Conservation (phyloP, 2,329 filamentous ascomycete genomes). For the Balansia obtecta region DNA sequence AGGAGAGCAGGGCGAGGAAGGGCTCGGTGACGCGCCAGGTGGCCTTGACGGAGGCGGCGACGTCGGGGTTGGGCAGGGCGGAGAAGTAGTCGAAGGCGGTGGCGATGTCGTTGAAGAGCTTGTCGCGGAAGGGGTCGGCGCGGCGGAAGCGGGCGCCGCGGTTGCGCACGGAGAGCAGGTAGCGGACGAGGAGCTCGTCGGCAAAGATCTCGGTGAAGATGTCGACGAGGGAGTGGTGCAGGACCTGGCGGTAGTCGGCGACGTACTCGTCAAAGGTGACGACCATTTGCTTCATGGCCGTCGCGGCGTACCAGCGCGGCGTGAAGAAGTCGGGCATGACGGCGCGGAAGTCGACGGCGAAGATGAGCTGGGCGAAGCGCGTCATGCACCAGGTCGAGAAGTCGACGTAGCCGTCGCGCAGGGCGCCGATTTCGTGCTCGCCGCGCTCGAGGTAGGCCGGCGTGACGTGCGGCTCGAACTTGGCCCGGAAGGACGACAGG, state of each 20-base stretch:
- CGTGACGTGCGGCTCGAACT: conserved; percentile 70
- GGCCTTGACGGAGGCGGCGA: conserved; percentile 64
- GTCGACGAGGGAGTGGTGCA: conserved; percentile 79
- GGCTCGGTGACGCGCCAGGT: conserved; percentile 87
- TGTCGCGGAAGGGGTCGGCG: conserved; percentile 77
- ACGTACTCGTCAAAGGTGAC: conserved; percentile 95
- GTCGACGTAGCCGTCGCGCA: conserved; percentile 90
- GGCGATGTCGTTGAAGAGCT: conserved; percentile 85
- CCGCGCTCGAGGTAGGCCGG: conserved; percentile 68
- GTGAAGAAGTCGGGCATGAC: conserved; percentile 90
- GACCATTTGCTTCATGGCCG: conserved; percentile 84
- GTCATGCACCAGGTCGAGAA: conserved; percentile 86
- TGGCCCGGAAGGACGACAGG: conserved; percentile 72
- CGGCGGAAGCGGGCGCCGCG: conserved; percentile 80
- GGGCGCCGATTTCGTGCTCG: conserved; percentile 55
- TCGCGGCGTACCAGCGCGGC: conserved; percentile 72
- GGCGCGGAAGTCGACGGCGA: conserved; percentile 74
- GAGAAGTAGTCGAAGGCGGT: conserved; percentile 86
- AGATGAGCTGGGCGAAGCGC: conserved; percentile 77
- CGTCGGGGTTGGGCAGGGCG: conserved; percentile 54
- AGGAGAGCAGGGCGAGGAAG: conserved; percentile 68
- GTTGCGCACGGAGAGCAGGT: conserved; percentile 77
- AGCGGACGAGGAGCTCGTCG: conserved; percentile 78
- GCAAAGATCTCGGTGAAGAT: conserved; percentile 89
- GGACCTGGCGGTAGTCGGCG: conserved; percentile 68